Evolutionary conservation across 2,329 filamentous ascomycete genomes (phyloP), one percentile per base, ranked within the genome.

Genomic region (Claviceps arundinis): DNA sequence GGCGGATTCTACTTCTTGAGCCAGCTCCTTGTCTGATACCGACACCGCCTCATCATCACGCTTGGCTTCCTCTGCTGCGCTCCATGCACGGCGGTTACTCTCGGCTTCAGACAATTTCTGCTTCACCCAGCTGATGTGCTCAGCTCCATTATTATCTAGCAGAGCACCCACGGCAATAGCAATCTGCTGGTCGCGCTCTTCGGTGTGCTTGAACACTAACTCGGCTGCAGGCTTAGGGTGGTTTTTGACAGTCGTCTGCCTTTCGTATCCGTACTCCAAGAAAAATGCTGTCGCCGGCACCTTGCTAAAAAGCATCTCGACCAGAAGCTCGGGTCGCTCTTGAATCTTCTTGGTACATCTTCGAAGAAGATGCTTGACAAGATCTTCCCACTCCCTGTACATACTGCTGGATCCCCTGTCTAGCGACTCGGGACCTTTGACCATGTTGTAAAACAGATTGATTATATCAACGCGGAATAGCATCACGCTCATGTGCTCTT

Each of bases 261-360:
- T 87, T 61, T 96, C 89, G 59, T 88, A 85, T 0, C 93, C 93
- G 61, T 90, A 89, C 63, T 97, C 90, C 5, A 98, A 76, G 64
- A 89, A 97, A 67, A 87, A 88, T 1, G 89, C 78, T 0, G 88
- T 95, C 46, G 80, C 78, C 50, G 82, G 84, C 53, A 89, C 85
- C 67, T 98, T 98, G 66, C 87, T 95, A 68, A 98, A 98, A 14
- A 98, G 74, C 76, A 98, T 81, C 68, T 98, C 93, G 1, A 94
- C 84, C 48, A 95, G 77, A 42, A 96, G 73, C 56, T 91, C 87
- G 0, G 89, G 89, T 44, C 89, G 80, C 58, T 95, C 82, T 55
- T 93, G 80, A 1, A 97, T 76, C 68, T 93, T 95, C 62, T 86
- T 89, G 51, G 88, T 77, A 57, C 91, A 85, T 61, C 84, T 85